Evolutionary conservation across 2,329 filamentous ascomycete genomes (phyloP).

Genomic region (Thermomyces lanuginosus): DNA sequence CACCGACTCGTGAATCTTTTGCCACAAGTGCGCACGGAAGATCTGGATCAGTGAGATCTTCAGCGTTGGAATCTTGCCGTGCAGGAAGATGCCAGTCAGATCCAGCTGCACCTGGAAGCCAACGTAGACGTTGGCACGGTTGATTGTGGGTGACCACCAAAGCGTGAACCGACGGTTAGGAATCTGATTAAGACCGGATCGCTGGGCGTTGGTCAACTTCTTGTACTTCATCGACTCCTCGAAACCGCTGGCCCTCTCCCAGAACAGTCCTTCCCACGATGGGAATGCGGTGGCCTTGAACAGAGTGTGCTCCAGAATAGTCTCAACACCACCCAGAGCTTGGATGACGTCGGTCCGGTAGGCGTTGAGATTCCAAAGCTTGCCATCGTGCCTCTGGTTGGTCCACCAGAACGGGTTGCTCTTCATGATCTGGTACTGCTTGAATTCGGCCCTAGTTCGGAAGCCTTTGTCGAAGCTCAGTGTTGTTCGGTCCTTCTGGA

Average conservation of each 20-base stretch:
- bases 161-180: slow-evolving; percentile 95
- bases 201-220: slow-evolving; percentile 92
- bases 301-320: slow-evolving; percentile 86
- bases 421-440: slow-evolving; percentile 97
- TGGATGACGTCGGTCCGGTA: slow-evolving; percentile 96
- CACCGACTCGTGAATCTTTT: slow-evolving; percentile 97
- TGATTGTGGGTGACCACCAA: slow-evolving; percentile 93
- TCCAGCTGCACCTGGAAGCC: slow-evolving; percentile 99
- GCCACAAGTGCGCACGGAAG: slow-evolving; percentile 98
- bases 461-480: slow-evolving; percentile 98
- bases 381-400: slow-evolving; percentile 89
- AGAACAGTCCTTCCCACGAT: slow-evolving; percentile 92
- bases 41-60: slow-evolving; percentile 99
- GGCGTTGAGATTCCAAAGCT: slow-evolving; percentile 90
- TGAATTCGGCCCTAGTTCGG: slow-evolving; percentile 88
- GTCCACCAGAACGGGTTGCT: slow-evolving; percentile 99
- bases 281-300: slow-evolving; percentile 92
- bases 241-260: slow-evolving; percentile 53
- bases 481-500: slow-evolving; percentile 95
- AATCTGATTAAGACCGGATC: slow-evolving; percentile 94
- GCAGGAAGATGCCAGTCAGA: slow-evolving; percentile 94
- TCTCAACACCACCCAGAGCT: slow-evolving; percentile 88
- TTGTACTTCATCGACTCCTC: slow-evolving; percentile 81
- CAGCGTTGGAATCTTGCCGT: slow-evolving; percentile 94
- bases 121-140: slow-evolving; percentile 92